Evolutionary conservation across 305 asterid species (phyloP), one percentile per base, ranked within the genome.

Genomic region (Fraxinus angustifolia): DNA sequence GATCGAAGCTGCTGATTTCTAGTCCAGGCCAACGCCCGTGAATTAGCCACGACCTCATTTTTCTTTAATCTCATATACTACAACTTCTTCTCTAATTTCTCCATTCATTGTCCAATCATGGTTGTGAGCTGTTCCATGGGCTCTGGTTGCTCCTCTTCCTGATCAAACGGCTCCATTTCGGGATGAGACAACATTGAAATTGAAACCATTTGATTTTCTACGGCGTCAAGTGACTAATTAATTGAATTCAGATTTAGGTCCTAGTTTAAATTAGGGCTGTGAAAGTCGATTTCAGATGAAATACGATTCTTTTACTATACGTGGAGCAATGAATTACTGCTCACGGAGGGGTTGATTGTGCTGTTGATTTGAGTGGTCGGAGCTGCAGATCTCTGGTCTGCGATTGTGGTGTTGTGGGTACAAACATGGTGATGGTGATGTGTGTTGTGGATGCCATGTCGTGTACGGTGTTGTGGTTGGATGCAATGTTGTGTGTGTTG

Each of bases 221-320:
- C 90, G 14, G 97, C 98, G 87, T 93, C 98, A 38, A 93, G 96
- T 14, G 98, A 93, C 81, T 84, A 95, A 83, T 94, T 98, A 77
- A 96, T 96, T 42, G 91, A 87, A 70, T 79, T 82, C 42, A 90
- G 80, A 23, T 80, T 83, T 78, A 86, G 86, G 36, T 81, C 80
- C 36, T 85, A 78, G 77, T 80, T 84, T 42, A 84, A 71, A 81
- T 83, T 84, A 83, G 90, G 91, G 90, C 73, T 91, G 77, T 79
- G 82, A 76, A 82, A 86, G 42, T 85, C 91, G 85, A 73, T 80
- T 4, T 78, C 87, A 70, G 86, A 85, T 4, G 88, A 53, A 7
- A 28, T 28, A 28, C 2, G 31, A 28, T 28, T 28, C 31, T 28
- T 28, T 28, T 28, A 28, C 31, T 28, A 2, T 2, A 28, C 2